These are phyloP conservation scores for Metarhizium anisopliae DNA, from an alignment of 2,329 filamentous ascomycete genomes.

Conservation along the genomic window DNA sequence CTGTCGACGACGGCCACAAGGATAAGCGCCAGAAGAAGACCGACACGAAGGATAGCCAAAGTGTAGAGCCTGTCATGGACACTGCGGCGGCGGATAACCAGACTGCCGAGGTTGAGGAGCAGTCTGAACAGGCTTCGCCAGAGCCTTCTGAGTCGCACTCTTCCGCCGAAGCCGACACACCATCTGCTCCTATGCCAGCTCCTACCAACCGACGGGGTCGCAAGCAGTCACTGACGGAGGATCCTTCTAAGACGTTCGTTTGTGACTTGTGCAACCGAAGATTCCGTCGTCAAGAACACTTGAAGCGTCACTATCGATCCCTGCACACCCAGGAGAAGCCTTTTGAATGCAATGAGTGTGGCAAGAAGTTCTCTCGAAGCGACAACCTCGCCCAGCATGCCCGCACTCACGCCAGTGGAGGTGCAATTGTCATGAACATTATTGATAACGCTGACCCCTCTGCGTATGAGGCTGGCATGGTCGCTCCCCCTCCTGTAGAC, in stretches of 20 bases:
- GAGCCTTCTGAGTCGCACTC: constrained; percentile 30
- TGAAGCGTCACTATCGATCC: constrained; percentile 97
- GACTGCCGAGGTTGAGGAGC: constrained; percentile 25
- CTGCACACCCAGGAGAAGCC: constrained; percentile 98
- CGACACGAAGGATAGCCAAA: constrained; percentile 34
- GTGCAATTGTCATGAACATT: constrained; percentile 84
- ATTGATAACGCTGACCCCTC: constrained; percentile 59
- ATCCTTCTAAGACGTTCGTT: constrained; percentile 96
- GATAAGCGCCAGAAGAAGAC: constrained; percentile 50
- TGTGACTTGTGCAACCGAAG: constrained; percentile 94
- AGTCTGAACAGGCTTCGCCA: constrained; percentile 24
- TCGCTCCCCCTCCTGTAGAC: constrained; percentile 38
- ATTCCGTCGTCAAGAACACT: constrained; percentile 95
- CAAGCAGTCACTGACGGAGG: constrained; percentile 96
- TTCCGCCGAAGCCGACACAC: constrained; percentile 29
- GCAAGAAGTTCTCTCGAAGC: constrained; percentile 97
- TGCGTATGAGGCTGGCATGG: constrained; percentile 33
- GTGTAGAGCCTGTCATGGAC: constrained; percentile 34
- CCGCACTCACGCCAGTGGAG: constrained; percentile 74
- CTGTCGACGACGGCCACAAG: constrained; percentile 35
- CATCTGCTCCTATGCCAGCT: constrained; percentile 33
- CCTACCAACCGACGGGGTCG: constrained; percentile 85
- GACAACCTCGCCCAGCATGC: constrained; percentile 97
- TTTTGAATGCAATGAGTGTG: constrained; percentile 94
- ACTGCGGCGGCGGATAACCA: constrained; percentile 23